phyloP scores from a whole-genome alignment of 1,284 basidiomycete species.

The Kalmanozyma brasiliensis region DNA sequence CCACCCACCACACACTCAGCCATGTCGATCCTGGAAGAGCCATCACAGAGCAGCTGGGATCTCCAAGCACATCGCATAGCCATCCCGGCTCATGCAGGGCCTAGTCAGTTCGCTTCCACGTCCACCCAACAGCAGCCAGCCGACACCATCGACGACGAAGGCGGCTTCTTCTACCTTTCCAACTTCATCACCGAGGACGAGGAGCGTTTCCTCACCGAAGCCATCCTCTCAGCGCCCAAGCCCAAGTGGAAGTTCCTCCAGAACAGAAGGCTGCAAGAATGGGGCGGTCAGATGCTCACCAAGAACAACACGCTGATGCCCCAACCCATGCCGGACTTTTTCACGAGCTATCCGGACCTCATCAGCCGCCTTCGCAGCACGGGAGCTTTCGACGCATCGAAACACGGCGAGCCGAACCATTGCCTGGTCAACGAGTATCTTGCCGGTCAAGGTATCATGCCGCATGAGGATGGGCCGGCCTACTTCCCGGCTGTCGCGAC shows the following conservation, averaged over 20 bases:
- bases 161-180: constrained; percentile 72
- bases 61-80: constrained; percentile 27
- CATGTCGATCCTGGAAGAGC: constrained; percentile 39
- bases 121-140: constrained; percentile 1
- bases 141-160: constrained; percentile 10
- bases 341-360: constrained; percentile 76
- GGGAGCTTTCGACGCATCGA: constrained; percentile 74
- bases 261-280: constrained; percentile 70
- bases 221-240: constrained; percentile 81
- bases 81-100: constrained; percentile 30
- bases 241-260: constrained; percentile 85
- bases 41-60: constrained; percentile 21
- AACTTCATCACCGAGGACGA: constrained; percentile 83
- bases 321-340: constrained; percentile 76
- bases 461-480: constrained; percentile 89
- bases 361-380: constrained; percentile 75
- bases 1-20: background rate
- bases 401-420: constrained; percentile 81
- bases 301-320: constrained; percentile 74
- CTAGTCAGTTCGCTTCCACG: constrained; percentile 24
- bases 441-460: constrained; percentile 86
- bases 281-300: constrained; percentile 75
- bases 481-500: constrained; percentile 90
- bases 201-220: constrained; percentile 75
- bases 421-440: constrained; percentile 77